These are phyloP conservation scores for Rhodofomes roseus DNA, from an alignment of 1,284 basidiomycete genomes.

Conservation along the genomic window DNA sequence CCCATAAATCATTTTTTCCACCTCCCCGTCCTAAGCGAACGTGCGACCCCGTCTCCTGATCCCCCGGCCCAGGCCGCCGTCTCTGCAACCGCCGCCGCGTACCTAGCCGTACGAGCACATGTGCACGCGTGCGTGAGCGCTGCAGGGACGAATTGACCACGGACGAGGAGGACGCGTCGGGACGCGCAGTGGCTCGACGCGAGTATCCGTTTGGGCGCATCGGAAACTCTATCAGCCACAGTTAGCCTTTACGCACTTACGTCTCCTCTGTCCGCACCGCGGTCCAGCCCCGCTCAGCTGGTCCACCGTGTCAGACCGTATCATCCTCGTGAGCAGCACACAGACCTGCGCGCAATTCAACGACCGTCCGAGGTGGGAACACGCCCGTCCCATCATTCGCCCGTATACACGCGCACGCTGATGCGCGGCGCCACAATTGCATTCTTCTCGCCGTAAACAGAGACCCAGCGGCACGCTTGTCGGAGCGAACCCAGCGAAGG, in stretches of 20 bases:
- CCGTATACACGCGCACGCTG: not conserved
- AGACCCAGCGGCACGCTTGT: not conserved
- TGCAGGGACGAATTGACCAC: too few species aligned
- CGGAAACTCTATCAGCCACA: not conserved
- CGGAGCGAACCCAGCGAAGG: not conserved
- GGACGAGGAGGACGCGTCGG: not conserved
- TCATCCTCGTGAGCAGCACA: not conserved
- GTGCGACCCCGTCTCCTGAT: not conserved
- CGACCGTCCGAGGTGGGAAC: not conserved
- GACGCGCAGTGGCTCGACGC: not conserved
- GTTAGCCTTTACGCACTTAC: conserved; percentile 5
- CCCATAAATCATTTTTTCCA: not conserved
- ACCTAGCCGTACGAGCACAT: not conserved
- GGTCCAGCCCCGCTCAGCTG: not conserved
- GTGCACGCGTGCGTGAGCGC: not conserved
- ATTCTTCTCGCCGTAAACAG: not conserved
- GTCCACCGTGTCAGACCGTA: not conserved
- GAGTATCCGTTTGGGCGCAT: not conserved
- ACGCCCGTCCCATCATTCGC: not conserved
- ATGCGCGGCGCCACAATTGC: not conserved
- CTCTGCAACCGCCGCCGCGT: not conserved
- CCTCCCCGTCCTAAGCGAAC: not conserved
- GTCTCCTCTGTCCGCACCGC: not conserved
- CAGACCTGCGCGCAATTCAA: not conserved
- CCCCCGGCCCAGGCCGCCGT: not conserved